Conservation (phyloP, 495 filamentous ascomycete genomes). For the Jackrogersella minutella region DNA sequence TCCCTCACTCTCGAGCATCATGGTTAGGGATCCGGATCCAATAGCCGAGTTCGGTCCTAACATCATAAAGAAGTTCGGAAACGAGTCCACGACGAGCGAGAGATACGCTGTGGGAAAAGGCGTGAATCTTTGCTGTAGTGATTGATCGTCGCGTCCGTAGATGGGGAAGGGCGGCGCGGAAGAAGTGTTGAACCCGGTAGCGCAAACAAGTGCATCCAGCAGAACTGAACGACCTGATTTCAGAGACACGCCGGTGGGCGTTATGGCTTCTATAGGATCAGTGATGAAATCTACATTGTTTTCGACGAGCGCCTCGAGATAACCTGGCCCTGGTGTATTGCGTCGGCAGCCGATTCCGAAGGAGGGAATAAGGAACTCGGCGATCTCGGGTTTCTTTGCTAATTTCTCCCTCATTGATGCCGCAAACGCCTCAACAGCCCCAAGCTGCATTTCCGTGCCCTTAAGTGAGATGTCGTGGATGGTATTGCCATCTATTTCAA, state of each 20-base stretch:
- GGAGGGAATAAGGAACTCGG: constrained; percentile 57
- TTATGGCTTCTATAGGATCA: constrained; percentile 62
- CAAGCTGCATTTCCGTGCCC: constrained; percentile 45
- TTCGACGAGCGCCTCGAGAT: constrained; percentile 70
- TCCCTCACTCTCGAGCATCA: constrained; percentile 64
- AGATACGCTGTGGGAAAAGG: constrained; percentile 69
- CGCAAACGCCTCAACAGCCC: constrained; percentile 34
- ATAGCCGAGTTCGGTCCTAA: constrained; percentile 67
- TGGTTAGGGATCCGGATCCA: constrained; percentile 63
- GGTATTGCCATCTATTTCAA: constrained; percentile 50
- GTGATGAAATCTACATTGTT: constrained; percentile 69
- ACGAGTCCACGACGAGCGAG: constrained; percentile 66
- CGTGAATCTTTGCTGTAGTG: constrained; percentile 59
- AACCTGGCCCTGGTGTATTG: constrained; percentile 75
- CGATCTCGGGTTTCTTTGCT: constrained; percentile 47
- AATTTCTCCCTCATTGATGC: constrained; percentile 47
- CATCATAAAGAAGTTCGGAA: constrained; percentile 73
- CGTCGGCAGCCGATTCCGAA: constrained; percentile 75
- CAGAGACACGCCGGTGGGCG: constrained; percentile 57
- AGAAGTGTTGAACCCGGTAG: constrained; percentile 71
- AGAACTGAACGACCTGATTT: constrained; percentile 53
- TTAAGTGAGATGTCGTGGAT: constrained; percentile 50
- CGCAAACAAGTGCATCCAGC: constrained; percentile 68
- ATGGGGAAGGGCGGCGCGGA: constrained; percentile 68
- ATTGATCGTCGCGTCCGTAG: constrained; percentile 57